Percentiles rank a stretch among this genome's conserved stretches.
Conservation (phyloP, 2,329 filamentous ascomycete genomes). For the Cladosporium sp. region DNA sequence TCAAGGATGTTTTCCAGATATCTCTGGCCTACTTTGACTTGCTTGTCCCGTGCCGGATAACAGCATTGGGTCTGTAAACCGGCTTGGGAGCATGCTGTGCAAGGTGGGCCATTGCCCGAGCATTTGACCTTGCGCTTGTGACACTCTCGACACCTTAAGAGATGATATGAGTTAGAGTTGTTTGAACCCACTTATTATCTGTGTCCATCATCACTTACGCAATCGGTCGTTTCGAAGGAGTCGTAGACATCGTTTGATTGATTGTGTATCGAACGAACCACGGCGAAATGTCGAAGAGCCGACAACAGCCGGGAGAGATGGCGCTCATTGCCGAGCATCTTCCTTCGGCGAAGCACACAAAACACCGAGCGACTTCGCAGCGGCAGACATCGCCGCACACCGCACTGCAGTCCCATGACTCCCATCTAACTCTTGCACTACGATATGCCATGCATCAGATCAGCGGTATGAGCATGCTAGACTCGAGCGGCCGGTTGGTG, state of each 20-base stretch:
- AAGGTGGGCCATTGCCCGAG: constrained; percentile 36
- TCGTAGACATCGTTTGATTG: neutral
- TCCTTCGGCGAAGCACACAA: neutral
- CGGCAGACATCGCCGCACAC: neutral
- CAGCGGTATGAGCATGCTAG: neutral
- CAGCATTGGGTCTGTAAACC: constrained; percentile 24
- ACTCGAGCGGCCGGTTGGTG: too few species aligned
- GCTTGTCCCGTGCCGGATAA: constrained; percentile 34
- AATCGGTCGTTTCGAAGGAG: constrained; percentile 22
- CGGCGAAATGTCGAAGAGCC: constrained; percentile 2
- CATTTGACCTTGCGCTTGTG: constrained; percentile 39
- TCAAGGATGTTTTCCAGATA: constrained; percentile 34
- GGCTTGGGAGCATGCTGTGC: constrained; percentile 31
- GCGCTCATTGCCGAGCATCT: constrained; percentile 1
- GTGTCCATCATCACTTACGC: constrained; percentile 18
- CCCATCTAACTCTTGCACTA: neutral
- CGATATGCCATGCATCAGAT: neutral
- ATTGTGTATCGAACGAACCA: neutral
- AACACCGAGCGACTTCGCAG: neutral
- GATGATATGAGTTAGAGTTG: neutral
- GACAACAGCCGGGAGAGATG: neutral
- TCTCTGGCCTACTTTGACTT: constrained; percentile 35
- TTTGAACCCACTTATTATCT: neutral
- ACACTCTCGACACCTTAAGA: constrained; percentile 30
- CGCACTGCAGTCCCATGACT: neutral